Conservation (phyloP, 306 rosid genomes). For the Rubus parviflorus region DNA sequence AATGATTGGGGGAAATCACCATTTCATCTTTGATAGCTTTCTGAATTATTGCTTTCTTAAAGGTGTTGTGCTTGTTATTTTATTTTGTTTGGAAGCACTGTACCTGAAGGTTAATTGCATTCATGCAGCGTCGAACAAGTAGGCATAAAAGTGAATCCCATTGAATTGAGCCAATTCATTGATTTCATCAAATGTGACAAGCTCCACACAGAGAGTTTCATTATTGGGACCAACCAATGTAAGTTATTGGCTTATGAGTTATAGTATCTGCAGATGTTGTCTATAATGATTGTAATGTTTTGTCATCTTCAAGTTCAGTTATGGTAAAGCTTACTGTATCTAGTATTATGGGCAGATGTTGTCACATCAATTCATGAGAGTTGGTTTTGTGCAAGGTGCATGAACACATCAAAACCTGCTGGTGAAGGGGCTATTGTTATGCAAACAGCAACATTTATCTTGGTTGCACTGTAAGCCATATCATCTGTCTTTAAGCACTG, state of each 20-base stretch:
- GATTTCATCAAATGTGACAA: conserved; percentile 51
- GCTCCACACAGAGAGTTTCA: conserved; percentile 57
- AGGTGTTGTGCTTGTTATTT: conserved; percentile 12
- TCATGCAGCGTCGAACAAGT: conserved; percentile 64
- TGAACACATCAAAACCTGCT: conserved; percentile 83
- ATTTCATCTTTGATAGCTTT: neutral
- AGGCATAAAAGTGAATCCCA: conserved; percentile 52
- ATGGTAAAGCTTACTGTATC: conserved; percentile 24
- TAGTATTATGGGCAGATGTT: conserved; percentile 63
- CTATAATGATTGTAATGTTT: neutral
- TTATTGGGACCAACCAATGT: conserved; percentile 56
- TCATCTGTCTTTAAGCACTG: neutral
- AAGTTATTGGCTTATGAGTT: conserved; percentile 12
- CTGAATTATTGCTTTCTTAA: neutral
- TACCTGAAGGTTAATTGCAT: conserved; percentile 27
- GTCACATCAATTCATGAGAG: conserved; percentile 86
- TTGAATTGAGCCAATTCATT: conserved; percentile 44
- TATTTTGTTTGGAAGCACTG: conserved; percentile 26
- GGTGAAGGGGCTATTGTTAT: conserved; percentile 90
- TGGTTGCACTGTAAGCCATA: conserved; percentile 79
- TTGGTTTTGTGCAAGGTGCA: conserved; percentile 92
- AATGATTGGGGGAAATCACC: neutral
- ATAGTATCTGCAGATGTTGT: neutral
- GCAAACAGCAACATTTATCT: conserved; percentile 76
- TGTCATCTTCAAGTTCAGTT: neutral